Evolutionary conservation across 2,329 filamentous ascomycete species (phyloP).

Genomic region (Hymenoscyphus albidus): DNA sequence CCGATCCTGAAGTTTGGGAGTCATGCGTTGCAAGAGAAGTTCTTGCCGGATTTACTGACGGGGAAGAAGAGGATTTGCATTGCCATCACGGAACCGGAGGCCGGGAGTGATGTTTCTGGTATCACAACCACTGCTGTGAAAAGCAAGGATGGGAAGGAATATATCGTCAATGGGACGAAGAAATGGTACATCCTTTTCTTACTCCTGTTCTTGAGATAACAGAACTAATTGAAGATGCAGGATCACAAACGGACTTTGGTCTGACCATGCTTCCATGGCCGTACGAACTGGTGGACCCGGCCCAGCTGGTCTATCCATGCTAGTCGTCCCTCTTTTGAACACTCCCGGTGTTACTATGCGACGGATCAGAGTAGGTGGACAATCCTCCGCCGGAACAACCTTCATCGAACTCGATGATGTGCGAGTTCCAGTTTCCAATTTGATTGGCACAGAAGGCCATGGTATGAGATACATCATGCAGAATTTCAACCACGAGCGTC

Average conservation of each 20-base stretch:
- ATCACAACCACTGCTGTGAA: conserved; percentile 65
- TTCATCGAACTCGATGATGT: conserved; percentile 76
- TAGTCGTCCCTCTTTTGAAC: conserved; percentile 67
- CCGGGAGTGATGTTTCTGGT: conserved; percentile 70
- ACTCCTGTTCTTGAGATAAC: background rate
- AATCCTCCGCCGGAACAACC: conserved; percentile 63
- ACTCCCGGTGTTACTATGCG: conserved; percentile 65
- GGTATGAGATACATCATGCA: conserved; percentile 75
- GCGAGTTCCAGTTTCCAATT: conserved; percentile 64
- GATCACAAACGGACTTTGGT: conserved; percentile 71
- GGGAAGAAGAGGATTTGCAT: conserved; percentile 68
- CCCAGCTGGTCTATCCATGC: conserved; percentile 62
- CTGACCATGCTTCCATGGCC: conserved; percentile 65
- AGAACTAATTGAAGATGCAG: conserved; percentile 29
- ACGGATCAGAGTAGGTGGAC: conserved; percentile 62
- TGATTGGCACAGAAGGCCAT: conserved; percentile 65
- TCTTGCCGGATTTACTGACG: conserved; percentile 64
- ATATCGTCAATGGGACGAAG: conserved; percentile 71
- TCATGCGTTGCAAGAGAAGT: conserved; percentile 57
- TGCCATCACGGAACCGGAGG: conserved; percentile 74
- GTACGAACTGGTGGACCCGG: conserved; percentile 62
- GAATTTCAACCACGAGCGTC: conserved; percentile 76
- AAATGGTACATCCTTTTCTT: conserved; percentile 57
- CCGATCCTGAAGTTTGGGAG: conserved; percentile 67
- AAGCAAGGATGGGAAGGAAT: conserved; percentile 59